Percentiles rank a stretch among this genome's conserved stretches.
Conservation (phyloP, 805 yeast genomes). For the Candida chilensis region DNA sequence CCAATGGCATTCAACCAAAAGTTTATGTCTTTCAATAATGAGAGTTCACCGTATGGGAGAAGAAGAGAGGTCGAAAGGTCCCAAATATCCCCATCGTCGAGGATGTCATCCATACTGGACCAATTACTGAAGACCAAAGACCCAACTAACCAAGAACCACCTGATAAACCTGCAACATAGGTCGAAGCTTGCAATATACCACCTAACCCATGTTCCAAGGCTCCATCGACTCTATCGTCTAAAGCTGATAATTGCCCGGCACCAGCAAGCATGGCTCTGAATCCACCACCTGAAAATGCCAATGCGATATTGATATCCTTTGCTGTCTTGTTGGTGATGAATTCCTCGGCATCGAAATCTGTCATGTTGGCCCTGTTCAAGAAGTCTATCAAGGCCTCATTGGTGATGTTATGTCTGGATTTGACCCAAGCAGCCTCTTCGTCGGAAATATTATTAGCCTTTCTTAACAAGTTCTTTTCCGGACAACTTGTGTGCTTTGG, state of each 20-base stretch:
- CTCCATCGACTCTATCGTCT: constrained; percentile 21
- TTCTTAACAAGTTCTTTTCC: constrained; percentile 10
- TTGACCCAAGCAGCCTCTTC: constrained; percentile 21
- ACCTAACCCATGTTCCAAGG: constrained; percentile 20
- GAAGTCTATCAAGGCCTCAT: constrained; percentile 18
- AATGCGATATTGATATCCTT: constrained; percentile 12
- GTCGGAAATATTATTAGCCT: constrained; percentile 15
- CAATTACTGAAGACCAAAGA: constrained; percentile 25
- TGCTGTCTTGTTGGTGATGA: constrained; percentile 13
- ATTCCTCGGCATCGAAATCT: constrained; percentile 24
- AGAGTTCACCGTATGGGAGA: constrained; percentile 23
- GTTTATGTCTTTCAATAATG: constrained; percentile 11
- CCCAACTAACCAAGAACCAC: constrained; percentile 31
- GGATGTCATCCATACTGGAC: constrained; percentile 19
- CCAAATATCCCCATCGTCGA: constrained; percentile 23
- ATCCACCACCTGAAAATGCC: constrained; percentile 28
- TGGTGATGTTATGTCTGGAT: constrained; percentile 17
- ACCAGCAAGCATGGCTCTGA: constrained; percentile 32
- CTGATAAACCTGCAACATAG: constrained; percentile 28
- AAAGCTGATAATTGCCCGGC: constrained; percentile 32
- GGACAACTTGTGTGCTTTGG: constrained; percentile 20
- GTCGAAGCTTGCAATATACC: constrained; percentile 28
- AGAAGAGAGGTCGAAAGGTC: constrained; percentile 23
- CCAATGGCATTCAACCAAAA: constrained; percentile 13
- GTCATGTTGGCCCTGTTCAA: constrained; percentile 20